These are phyloP conservation scores for Leptographium lundbergii DNA, from an alignment of 2,329 filamentous ascomycete species.

Conservation along the genomic window DNA sequence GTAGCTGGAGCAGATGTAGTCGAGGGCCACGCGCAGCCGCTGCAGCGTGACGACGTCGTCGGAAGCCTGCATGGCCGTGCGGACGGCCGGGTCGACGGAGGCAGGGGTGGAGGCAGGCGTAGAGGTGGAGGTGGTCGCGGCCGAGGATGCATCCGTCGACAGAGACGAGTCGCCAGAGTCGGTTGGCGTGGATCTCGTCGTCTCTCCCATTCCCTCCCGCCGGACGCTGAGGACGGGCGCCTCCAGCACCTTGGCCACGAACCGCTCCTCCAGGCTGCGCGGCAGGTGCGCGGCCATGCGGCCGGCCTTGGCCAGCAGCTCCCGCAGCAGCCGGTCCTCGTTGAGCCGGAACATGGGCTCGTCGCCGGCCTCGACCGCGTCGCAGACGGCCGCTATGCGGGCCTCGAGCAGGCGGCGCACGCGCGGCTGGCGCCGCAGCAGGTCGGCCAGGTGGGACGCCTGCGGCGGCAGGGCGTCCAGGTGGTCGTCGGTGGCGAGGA, in stretches of 20 bases:
- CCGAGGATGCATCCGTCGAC: background rate
- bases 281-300: slow-evolving; percentile 55
- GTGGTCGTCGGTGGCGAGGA: slow-evolving; percentile 59
- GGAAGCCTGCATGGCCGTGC: slow-evolving; percentile 32
- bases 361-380: slow-evolving; percentile 69
- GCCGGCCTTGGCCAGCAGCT: slow-evolving; percentile 59
- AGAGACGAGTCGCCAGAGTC: slow-evolving; percentile 22
- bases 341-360: slow-evolving; percentile 77
- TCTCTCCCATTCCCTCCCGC: background rate
- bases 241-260: slow-evolving; percentile 64
- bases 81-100: slow-evolving; percentile 7
- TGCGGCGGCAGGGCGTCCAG: slow-evolving; percentile 47
- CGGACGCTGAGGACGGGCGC: slow-evolving; percentile 60
- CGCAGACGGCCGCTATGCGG: slow-evolving; percentile 61
- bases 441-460: slow-evolving; percentile 44
- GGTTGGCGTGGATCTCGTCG: slow-evolving; percentile 12
- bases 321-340: slow-evolving; percentile 52
- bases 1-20: slow-evolving; percentile 53
- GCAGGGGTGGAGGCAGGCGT: slow-evolving; percentile 8
- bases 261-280: slow-evolving; percentile 70
- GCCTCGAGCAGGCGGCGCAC: slow-evolving; percentile 42
- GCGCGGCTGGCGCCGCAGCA: slow-evolving; percentile 34
- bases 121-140: slow-evolving; percentile 23
- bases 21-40: slow-evolving; percentile 49
- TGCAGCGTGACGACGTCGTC: slow-evolving; percentile 43